These are phyloP conservation scores for Pseudoturritis turrita DNA, from an alignment of 345 rosid genomes.

Conservation along the genomic window DNA sequence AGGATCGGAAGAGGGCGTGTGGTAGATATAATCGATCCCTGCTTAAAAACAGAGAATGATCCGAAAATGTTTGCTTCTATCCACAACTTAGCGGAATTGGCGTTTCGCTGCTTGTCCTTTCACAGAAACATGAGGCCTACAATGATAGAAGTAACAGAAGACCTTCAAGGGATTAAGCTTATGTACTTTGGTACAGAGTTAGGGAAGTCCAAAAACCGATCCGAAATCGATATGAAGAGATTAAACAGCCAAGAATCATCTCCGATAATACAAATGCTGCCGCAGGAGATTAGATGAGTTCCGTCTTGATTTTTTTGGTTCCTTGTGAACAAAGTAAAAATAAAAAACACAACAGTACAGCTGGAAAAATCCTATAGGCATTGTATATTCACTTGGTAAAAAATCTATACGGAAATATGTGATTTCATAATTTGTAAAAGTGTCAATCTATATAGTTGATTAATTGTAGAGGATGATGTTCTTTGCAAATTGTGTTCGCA, in stretches of 20 bases:
- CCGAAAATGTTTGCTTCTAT: constrained; percentile 44
- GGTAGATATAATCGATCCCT: constrained; percentile 58
- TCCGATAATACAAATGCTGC: not conserved
- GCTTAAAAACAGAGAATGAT: constrained; percentile 33
- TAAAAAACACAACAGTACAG: too few relatives aligned
- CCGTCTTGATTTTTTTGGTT: not conserved
- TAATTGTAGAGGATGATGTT: not conserved
- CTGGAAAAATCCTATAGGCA: not conserved
- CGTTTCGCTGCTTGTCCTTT: constrained; percentile 71
- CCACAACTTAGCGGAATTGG: constrained; percentile 55
- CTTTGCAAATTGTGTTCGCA: not conserved
- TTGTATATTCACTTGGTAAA: not conserved
- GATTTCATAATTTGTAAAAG: not conserved
- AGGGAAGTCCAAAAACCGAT: not conserved
- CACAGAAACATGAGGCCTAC: constrained; percentile 65
- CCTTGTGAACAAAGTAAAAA: constrained; percentile 11
- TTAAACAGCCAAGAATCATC: not conserved
- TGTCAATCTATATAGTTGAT: not conserved
- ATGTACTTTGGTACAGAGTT: constrained; percentile 10
- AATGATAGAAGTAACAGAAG: constrained; percentile 55
- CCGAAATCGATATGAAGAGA: not conserved
- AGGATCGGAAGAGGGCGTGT: constrained; percentile 50
- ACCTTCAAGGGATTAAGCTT: constrained; percentile 42
- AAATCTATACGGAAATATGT: not conserved
- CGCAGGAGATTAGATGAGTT: not conserved